Evolutionary conservation across 345 rosid species (phyloP).

Genomic region (Geranium brycei): DNA sequence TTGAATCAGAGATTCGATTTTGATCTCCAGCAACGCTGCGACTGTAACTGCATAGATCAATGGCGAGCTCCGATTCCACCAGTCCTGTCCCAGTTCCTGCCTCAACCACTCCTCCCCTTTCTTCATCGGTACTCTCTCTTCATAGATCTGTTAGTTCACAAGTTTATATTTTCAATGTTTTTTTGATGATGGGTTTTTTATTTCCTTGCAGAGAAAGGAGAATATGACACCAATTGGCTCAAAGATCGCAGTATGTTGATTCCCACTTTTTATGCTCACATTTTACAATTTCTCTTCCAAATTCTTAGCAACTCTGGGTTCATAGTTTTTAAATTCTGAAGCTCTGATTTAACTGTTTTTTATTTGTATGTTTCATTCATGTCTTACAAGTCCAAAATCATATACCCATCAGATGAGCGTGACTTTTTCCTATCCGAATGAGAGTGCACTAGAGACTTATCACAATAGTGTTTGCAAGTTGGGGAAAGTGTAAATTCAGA

Average conservation of each 20-base stretch:
- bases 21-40: too few species aligned
- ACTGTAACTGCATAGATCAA: slow-evolving; percentile 2
- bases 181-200: neutral
- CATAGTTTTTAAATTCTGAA: too few species aligned
- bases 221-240: slow-evolving; percentile 43
- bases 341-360: too few species aligned
- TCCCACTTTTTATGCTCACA: neutral
- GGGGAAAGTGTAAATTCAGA: too few species aligned
- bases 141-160: neutral
- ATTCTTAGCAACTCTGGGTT: too few species aligned
- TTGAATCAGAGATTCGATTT: too few species aligned
- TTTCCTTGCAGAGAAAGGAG: slow-evolving; percentile 57
- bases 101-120: slow-evolving; percentile 1
- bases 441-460: neutral
- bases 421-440: too few species aligned
- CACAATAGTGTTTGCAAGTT: too few species aligned
- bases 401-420: too few species aligned
- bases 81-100: slow-evolving; percentile 27
- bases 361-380: too few species aligned
- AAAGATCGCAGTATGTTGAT: slow-evolving; percentile 41
- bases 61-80: slow-evolving; percentile 52
- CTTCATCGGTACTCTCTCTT: slow-evolving; percentile 21
- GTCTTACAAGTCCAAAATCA: too few species aligned
- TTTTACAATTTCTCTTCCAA: neutral
- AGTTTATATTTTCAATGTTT: neutral